phyloP scores from a whole-genome alignment of 805 yeast genomes.

The Yarrowia alimentaria region DNA sequence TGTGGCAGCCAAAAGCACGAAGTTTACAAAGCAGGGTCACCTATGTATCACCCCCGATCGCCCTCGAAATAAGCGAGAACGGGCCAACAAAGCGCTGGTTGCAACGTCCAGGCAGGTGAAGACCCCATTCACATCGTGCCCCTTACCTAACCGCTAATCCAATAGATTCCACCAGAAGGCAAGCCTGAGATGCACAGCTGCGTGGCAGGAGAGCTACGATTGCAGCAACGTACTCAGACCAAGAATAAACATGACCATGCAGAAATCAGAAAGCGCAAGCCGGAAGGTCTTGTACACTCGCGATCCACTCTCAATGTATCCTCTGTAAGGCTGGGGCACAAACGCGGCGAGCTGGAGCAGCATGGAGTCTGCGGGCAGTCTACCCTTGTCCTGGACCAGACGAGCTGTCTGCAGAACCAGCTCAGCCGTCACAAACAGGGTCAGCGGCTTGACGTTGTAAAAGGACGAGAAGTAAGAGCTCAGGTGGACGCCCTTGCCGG shows the following conservation, averaged over 20 bases:
- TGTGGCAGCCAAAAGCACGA: too few species aligned
- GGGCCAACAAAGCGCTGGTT: too few species aligned
- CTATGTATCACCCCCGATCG: too few species aligned
- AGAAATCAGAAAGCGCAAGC: conserved; percentile 12
- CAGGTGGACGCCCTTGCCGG: not conserved
- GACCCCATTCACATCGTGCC: too few species aligned
- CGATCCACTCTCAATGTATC: conserved; percentile 24
- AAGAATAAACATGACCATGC: not conserved
- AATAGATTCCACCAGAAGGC: too few species aligned
- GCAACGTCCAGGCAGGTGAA: too few species aligned
- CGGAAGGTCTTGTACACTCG: conserved; percentile 20
- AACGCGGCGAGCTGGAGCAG: conserved; percentile 5
- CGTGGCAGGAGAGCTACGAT: not conserved
- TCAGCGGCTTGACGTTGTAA: conserved; percentile 12
- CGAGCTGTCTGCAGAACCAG: conserved; percentile 16
- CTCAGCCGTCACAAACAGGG: conserved; percentile 12
- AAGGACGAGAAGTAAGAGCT: conserved; percentile 1
- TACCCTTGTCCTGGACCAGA: conserved; percentile 21
- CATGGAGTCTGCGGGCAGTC: conserved; percentile 16
- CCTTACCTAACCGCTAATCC: not conserved
- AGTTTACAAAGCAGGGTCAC: too few species aligned
- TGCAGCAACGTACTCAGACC: conserved; percentile 10
- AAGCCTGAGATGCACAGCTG: too few species aligned
- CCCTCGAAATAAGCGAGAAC: too few species aligned
- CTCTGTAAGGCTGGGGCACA: conserved; percentile 24